These are phyloP conservation scores for Colletotrichum siamense DNA, from an alignment of 2,329 filamentous ascomycete species.

Conservation along the genomic window DNA sequence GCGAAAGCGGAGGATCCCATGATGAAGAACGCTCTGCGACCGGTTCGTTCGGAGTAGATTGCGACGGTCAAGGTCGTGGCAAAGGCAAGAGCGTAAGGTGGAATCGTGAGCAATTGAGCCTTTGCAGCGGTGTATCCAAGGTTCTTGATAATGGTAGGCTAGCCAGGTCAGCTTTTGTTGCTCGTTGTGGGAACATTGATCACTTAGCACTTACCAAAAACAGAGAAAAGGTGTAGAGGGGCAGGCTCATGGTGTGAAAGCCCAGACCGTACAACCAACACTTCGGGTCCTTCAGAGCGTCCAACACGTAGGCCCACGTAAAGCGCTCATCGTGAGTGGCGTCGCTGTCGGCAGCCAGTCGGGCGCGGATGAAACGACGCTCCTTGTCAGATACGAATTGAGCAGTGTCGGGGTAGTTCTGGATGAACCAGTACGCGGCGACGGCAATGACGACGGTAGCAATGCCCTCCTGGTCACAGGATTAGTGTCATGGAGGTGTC, in stretches of 20 bases:
- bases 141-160: constrained; percentile 59
- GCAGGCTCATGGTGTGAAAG: constrained; percentile 76
- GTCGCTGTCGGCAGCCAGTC: constrained; percentile 72
- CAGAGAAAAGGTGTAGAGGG: constrained; percentile 60
- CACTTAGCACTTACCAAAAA: constrained; percentile 48
- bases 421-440: constrained; percentile 63
- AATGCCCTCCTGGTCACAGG: constrained; percentile 53
- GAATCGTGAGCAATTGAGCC: constrained; percentile 66
- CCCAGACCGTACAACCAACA: constrained; percentile 75
- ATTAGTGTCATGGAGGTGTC: constrained; percentile 37
- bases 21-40: constrained; percentile 68
- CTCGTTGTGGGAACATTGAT: accelerated
- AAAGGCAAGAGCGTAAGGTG: constrained; percentile 69
- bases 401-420: constrained; percentile 68
- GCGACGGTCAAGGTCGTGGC: constrained; percentile 63
- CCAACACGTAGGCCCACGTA: constrained; percentile 67
- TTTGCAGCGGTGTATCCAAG: constrained; percentile 59
- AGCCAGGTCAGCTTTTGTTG: background rate
- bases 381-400: constrained; percentile 61
- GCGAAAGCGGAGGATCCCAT: constrained; percentile 61
- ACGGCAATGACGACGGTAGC: constrained; percentile 58
- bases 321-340: constrained; percentile 73
- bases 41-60: constrained; percentile 62
- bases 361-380: constrained; percentile 62
- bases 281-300: constrained; percentile 71